Evolutionary conservation across 345 rosid species (phyloP).

Genomic region (Hibiscus tridactylites): DNA sequence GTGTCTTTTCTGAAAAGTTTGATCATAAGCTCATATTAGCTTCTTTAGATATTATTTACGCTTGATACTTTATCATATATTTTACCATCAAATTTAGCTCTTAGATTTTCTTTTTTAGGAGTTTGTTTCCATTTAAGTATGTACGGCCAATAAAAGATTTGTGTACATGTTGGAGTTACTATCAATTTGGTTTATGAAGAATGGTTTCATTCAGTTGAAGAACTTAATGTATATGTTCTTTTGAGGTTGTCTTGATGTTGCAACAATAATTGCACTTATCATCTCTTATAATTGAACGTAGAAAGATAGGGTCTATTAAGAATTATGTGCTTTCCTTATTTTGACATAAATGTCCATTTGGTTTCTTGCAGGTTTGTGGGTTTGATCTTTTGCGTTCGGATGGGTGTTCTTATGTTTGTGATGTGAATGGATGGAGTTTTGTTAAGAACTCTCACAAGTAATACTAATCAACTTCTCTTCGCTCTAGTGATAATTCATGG

Average conservation of each 20-base stretch:
- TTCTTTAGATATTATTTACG: not conserved
- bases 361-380: conserved; percentile 78
- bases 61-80: not conserved
- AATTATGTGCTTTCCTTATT: not conserved
- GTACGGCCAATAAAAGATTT: not conserved
- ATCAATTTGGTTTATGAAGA: not conserved
- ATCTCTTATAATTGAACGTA: not conserved
- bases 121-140: not conserved
- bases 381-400: conserved; percentile 96
- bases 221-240: not conserved
- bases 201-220: not conserved
- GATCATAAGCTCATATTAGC: not conserved
- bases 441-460: conserved; percentile 98
- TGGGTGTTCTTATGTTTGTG: conserved; percentile 95
- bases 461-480: conserved; percentile 16
- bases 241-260: conserved; percentile 2
- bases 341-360: not conserved
- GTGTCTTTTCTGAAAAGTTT: not conserved
- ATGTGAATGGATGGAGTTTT: conserved; percentile 99
- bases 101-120: not conserved
- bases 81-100: not conserved
- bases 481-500: not conserved
- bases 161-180: not conserved
- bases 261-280: not conserved
- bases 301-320: not conserved